Evolutionary conservation across 1,139 yeast species (phyloP), one percentile per base, ranked within the genome.

Genomic region (Debaryomyces fabryi): DNA sequence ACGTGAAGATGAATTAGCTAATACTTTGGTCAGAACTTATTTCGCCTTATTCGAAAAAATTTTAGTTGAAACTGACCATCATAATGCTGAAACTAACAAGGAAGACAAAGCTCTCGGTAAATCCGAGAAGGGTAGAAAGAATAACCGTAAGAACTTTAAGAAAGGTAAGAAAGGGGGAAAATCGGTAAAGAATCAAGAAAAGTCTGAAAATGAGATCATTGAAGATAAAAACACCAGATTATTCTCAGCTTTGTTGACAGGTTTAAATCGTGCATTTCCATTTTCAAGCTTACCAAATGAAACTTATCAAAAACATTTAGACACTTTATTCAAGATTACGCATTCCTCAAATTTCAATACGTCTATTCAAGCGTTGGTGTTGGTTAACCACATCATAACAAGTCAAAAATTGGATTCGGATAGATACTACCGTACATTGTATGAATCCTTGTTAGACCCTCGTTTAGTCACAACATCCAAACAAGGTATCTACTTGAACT

Each of bases 261-360:
- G 99, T 55, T 81, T 93, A 52, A 95, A 95, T 67, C 87, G 99
- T 71, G 95, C 99, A 0, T 92, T 89, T 76, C 98, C 99, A 49
- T 93, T 89, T 64, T 85, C 97, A 1, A 79, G 82, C 52, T 75
- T 95, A 49, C 88, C 96, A 7, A 77, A 83, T 45, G 84, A 83
- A 18, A 80, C 83, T 7, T 92, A 89, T 66, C 83, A 85, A 54
- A 75, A 79, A 53, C 98, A 95, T 69, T 76, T 92, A 62, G 86
- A 90, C 60, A 87, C 96, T 0, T 73, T 93, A 50, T 95, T 87
- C 75, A 83, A 83, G 61, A 92, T 93, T 61, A 92, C 98, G 2
- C 98, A 93, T 66, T 87, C 97, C 20, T 83, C 96, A 25, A 95
- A 95, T 66, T 92, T 93, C 74, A 91, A 90, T 66, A 93, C 99